Evolutionary conservation across 179 eudicot species (phyloP).

Genomic region (Carnegiea gigantea): DNA sequence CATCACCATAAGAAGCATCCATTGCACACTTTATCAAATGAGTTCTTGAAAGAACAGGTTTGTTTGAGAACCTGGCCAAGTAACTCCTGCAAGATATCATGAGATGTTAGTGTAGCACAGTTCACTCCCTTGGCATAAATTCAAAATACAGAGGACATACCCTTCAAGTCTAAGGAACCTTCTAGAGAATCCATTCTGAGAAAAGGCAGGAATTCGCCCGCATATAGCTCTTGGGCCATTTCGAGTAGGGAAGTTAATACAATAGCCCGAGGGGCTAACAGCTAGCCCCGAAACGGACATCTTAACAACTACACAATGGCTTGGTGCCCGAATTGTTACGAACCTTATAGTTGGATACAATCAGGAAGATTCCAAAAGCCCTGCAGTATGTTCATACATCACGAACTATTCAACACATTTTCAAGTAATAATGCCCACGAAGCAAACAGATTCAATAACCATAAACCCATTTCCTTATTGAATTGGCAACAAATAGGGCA

Average conservation of each 20-base stretch:
- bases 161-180: conserved; percentile 32
- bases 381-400: conserved; percentile 13
- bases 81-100: conserved; percentile 37
- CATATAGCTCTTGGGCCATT: conserved; percentile 28
- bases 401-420: background rate
- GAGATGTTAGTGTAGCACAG: conserved; percentile 14
- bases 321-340: background rate
- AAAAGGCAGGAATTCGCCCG: conserved; percentile 31
- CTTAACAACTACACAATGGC: conserved; percentile 19
- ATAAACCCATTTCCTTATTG: background rate
- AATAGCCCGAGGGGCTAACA: conserved; percentile 50
- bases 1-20: conserved; percentile 86
- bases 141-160: conserved; percentile 28
- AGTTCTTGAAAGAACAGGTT: conserved; percentile 23
- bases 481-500: background rate
- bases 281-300: conserved; percentile 57
- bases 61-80: conserved; percentile 34
- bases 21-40: conserved; percentile 54
- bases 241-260: conserved; percentile 49
- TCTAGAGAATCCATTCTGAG: conserved; percentile 28
- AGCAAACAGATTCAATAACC: background rate
- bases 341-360: background rate
- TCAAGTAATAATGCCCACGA: background rate
- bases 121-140: background rate
- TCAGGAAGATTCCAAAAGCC: background rate